phyloP scores from a whole-genome alignment of 2,329 filamentous ascomycete species.

The Zymoseptoria passerinii region DNA sequence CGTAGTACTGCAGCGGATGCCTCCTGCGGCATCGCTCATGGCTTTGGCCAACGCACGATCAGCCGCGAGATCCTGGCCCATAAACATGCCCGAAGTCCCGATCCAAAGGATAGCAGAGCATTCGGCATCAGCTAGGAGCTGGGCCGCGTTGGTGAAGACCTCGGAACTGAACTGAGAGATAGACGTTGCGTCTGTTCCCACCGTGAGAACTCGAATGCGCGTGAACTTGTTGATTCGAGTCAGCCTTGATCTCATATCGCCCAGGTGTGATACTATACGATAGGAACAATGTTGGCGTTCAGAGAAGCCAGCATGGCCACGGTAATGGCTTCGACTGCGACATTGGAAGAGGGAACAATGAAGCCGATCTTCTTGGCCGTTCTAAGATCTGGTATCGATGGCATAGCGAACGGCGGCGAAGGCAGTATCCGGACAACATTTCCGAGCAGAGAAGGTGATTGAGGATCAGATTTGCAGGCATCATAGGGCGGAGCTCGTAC shows the following conservation, averaged over 20 bases:
- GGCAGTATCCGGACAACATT: too few relatives aligned
- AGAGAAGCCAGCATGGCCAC: conserved; percentile 30
- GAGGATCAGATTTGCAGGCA: too few relatives aligned
- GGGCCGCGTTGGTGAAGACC: conserved; percentile 22
- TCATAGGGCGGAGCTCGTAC: too few relatives aligned
- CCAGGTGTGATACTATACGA: conserved; percentile 3
- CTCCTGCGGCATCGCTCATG: conserved; percentile 12
- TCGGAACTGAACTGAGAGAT: conserved; percentile 29
- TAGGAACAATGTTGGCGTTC: conserved; percentile 27
- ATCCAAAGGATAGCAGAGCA: conserved; percentile 27
- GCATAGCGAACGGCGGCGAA: not conserved
- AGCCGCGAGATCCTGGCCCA: conserved; percentile 14
- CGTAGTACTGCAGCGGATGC: conserved; percentile 15
- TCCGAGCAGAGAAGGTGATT: too few relatives aligned
- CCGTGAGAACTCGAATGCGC: conserved; percentile 35
- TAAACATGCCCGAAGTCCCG: conserved; percentile 27
- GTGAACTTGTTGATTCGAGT: conserved; percentile 26
- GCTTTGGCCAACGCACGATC: conserved; percentile 11
- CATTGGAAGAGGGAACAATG: conserved; percentile 40
- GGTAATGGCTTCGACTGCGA: conserved; percentile 37
- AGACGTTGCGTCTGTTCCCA: conserved; percentile 29
- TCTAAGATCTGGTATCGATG: conserved; percentile 10
- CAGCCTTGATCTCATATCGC: not conserved
- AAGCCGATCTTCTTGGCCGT: conserved; percentile 30
- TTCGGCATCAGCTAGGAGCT: conserved; percentile 26